These are phyloP conservation scores for Lathyrus oleraceus DNA, from an alignment of 306 rosid genomes.

Conservation along the genomic window DNA sequence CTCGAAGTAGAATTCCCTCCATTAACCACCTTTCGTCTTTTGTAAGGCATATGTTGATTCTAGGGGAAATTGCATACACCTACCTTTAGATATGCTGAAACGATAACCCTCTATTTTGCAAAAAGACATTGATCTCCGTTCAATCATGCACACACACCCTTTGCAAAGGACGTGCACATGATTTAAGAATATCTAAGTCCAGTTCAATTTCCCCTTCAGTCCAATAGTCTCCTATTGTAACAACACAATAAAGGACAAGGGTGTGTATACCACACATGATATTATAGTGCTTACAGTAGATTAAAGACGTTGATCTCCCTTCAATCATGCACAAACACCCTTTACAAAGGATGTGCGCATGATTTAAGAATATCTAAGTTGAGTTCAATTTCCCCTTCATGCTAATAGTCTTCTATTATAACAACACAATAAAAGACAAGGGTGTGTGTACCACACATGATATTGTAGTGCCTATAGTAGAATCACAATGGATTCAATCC, in stretches of 20 bases:
- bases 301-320: background rate
- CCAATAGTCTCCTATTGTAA: background rate
- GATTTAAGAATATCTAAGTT: background rate
- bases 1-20: constrained; percentile 1
- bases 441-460: background rate
- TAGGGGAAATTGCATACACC: background rate
- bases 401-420: background rate
- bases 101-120: background rate
- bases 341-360: no score
- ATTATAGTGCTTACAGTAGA: background rate
- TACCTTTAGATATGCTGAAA: background rate
- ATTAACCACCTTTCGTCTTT: background rate
- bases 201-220: background rate
- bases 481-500: background rate
- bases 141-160: background rate
- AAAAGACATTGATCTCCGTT: background rate
- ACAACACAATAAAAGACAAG: background rate
- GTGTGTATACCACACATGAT: background rate
- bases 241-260: background rate
- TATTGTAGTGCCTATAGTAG: background rate
- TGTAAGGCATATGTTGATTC: constrained; percentile 15
- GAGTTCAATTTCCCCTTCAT: background rate
- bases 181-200: background rate
- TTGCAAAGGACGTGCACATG: background rate
- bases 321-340: background rate